Percentiles rank a stretch among this genome's conserved stretches.
These are phyloP conservation scores for Boletus mariae DNA, from an alignment of 1,284 basidiomycete species.

Conservation along the genomic window DNA sequence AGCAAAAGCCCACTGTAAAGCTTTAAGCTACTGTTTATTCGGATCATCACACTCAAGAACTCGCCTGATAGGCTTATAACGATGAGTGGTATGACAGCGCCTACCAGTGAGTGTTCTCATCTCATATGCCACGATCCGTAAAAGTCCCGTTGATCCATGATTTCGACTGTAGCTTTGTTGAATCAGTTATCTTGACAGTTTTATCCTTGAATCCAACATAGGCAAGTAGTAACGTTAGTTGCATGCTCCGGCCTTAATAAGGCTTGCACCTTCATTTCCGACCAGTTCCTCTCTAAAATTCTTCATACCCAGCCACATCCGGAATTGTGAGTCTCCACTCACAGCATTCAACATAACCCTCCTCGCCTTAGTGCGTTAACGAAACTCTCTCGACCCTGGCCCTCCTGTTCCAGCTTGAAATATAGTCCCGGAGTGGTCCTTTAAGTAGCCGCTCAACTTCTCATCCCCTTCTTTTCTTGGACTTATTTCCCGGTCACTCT, in stretches of 20 bases:
- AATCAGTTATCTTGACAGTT: conserved; percentile 1
- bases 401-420: conserved; percentile 11
- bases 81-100: neutral
- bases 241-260: neutral
- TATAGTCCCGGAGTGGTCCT: neutral
- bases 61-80: neutral
- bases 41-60: neutral
- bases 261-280: neutral
- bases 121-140: neutral
- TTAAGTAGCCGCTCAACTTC: conserved; percentile 1
- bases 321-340: neutral
- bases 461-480: neutral
- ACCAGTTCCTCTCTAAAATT: conserved; percentile 1
- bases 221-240: conserved; percentile 2
- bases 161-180: neutral
- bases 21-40: neutral
- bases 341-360: conserved; percentile 3
- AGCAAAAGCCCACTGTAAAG: neutral
- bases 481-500: neutral
- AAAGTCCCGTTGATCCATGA: conserved; percentile 5
- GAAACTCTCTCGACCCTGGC: conserved; percentile 11
- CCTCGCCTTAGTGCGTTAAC: conserved; percentile 5
- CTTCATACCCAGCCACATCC: neutral
- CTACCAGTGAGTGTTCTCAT: neutral
- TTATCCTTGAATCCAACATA: conserved; percentile 2